These are phyloP conservation scores for Alternaria hordeiaustralica DNA, from an alignment of 2,329 filamentous ascomycete genomes.

Conservation along the genomic window DNA sequence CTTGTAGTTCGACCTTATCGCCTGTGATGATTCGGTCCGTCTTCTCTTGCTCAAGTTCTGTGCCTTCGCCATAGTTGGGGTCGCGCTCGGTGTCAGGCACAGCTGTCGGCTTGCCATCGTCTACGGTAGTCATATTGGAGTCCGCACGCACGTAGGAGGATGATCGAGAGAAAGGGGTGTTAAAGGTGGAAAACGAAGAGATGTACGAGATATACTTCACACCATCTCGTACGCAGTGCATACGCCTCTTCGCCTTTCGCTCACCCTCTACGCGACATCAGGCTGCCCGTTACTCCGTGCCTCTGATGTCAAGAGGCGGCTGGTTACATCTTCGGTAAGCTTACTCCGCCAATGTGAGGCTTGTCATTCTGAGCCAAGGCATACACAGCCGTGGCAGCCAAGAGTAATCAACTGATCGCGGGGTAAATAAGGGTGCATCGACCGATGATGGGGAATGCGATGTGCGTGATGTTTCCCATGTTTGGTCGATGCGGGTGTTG, in stretches of 20 bases:
- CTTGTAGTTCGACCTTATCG: conserved; percentile 46
- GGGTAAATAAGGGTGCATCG: conserved; percentile 17
- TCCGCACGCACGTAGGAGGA: neutral
- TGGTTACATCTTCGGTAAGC: conserved; percentile 17
- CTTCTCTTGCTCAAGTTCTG: conserved; percentile 19
- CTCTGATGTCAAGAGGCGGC: conserved; percentile 23
- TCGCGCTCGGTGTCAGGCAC: conserved; percentile 35
- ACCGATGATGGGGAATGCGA: conserved; percentile 10
- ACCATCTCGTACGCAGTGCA: neutral
- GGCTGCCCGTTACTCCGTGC: conserved; percentile 1
- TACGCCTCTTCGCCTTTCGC: neutral
- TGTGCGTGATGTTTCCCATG: conserved; percentile 8
- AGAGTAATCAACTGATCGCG: conserved; percentile 14
- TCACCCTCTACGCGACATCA: neutral
- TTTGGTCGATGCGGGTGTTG: conserved; percentile 11
- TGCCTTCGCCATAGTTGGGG: conserved; percentile 26
- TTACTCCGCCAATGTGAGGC: conserved; percentile 24
- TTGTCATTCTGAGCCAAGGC: conserved; percentile 21
- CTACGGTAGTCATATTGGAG: conserved; percentile 15
- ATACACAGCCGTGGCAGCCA: conserved; percentile 17
- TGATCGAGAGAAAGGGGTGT: neutral
- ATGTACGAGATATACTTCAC: neutral
- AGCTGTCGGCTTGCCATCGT: conserved; percentile 15
- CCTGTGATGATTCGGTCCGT: conserved; percentile 32
- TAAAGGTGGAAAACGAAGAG: neutral